These are phyloP conservation scores for Suillus subluteus DNA, from an alignment of 768 basidiomycete species.

Conservation along the genomic window DNA sequence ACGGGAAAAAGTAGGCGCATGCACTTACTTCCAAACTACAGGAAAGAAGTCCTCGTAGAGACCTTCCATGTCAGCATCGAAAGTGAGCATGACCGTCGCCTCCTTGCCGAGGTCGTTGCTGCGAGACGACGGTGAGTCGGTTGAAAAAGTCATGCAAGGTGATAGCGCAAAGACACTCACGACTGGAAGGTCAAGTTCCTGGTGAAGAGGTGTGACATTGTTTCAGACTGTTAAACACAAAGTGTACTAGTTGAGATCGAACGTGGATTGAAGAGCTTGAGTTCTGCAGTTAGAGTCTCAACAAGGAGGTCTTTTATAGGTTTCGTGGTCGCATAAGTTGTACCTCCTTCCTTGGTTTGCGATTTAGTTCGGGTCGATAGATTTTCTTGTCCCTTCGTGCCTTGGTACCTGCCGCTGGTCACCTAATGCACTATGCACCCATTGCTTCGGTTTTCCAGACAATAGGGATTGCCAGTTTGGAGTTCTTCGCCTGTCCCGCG, in stretches of 20 bases:
- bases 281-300: background rate
- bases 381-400: background rate
- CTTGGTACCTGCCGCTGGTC: background rate
- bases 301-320: background rate
- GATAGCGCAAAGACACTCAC: background rate
- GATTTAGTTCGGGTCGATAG: background rate
- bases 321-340: background rate
- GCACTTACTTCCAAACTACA: conserved; percentile 5
- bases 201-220: background rate
- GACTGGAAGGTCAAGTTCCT: conserved; percentile 2
- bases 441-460: background rate
- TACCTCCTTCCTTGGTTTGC: background rate
- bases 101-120: conserved; percentile 2
- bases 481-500: background rate
- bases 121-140: background rate
- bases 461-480: background rate
- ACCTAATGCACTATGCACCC: background rate
- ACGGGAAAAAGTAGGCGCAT: background rate
- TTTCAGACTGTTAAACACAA: background rate
- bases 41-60: background rate
- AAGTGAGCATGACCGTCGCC: background rate
- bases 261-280: background rate
- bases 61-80: background rate
- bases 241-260: background rate
- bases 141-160: background rate